A percentile compares a stretch with the other conserved stretches of the same genome.
Conservation (phyloP, 2,329 filamentous ascomycete genomes). For the Colletotrichum costaricense region DNA sequence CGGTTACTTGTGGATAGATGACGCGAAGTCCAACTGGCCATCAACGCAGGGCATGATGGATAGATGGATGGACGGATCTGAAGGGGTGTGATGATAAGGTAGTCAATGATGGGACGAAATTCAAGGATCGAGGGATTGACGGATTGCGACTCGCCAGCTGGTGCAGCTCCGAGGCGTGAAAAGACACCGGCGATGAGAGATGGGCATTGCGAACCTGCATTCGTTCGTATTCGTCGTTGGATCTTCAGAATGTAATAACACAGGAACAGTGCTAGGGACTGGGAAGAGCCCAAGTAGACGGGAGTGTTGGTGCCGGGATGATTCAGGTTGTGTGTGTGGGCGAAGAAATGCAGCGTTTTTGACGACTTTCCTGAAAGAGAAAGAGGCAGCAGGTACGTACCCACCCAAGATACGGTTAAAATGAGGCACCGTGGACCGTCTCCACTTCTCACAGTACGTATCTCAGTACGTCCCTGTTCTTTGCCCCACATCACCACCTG, state of each 20-base stretch:
- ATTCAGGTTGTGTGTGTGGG: not conserved
- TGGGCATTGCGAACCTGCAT: not conserved
- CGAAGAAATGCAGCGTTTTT: not conserved
- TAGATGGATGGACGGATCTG: no score
- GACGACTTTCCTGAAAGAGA: slow-evolving; percentile 3
- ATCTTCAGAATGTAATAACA: no score
- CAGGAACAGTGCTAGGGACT: no score
- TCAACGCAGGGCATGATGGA: not conserved
- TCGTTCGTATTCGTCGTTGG: no score
- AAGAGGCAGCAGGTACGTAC: not conserved
- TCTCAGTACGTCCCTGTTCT: no score
- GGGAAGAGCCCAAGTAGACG: no score
- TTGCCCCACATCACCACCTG: slow-evolving; percentile 19
- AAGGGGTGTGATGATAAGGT: not conserved
- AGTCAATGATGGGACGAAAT: not conserved
- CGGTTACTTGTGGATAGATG: not conserved
- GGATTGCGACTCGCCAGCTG: not conserved
- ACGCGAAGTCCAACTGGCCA: not conserved
- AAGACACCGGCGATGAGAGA: not conserved
- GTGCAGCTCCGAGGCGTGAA: not conserved
- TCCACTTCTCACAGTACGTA: not conserved
- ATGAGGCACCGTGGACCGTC: slow-evolving; percentile 13
- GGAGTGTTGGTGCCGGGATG: not conserved
- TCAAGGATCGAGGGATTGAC: not conserved
- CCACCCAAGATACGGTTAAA: slow-evolving; percentile 32